These are phyloP conservation scores for Aspergillus awamori DNA, from an alignment of 2,329 filamentous ascomycete genomes.

Conservation along the genomic window DNA sequence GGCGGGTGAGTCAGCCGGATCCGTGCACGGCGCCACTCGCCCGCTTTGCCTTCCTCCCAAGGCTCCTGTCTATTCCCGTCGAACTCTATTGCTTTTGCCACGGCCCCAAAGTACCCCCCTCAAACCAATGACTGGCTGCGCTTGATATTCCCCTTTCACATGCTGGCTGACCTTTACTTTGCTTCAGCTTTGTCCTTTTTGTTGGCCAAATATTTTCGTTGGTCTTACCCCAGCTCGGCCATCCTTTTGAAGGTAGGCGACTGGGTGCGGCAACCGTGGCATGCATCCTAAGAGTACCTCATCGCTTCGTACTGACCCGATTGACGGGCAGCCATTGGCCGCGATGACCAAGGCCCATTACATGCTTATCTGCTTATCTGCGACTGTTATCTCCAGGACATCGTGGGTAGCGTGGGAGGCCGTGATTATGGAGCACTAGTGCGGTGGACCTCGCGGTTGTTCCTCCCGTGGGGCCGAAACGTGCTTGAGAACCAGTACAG, in stretches of 20 bases:
- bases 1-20: slow-evolving; percentile 3
- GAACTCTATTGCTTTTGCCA: slow-evolving; percentile 15
- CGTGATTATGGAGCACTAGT: slow-evolving; percentile 21
- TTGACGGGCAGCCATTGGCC: slow-evolving; percentile 13
- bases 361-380: slow-evolving; percentile 31
- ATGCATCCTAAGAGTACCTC: background rate
- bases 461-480: slow-evolving; percentile 21
- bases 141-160: background rate
- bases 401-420: slow-evolving; percentile 13
- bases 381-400: slow-evolving; percentile 23
- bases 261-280: background rate
- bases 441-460: slow-evolving; percentile 22
- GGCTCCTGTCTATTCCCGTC: background rate
- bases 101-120: background rate
- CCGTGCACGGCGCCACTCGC: slow-evolving; percentile 1
- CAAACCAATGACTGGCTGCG: background rate
- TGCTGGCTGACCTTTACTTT: slow-evolving; percentile 5
- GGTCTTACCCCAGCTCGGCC: background rate
- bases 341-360: slow-evolving; percentile 36
- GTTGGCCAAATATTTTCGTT: background rate
- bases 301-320: slow-evolving; percentile 2
- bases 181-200: background rate
- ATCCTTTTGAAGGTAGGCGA: background rate
- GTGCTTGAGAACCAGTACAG: slow-evolving; percentile 1
- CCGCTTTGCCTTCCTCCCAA: slow-evolving; percentile 4